Base-by-base conservation (phyloP, 306 rosid genomes). In the Sechiopsis laciniata region DNA sequence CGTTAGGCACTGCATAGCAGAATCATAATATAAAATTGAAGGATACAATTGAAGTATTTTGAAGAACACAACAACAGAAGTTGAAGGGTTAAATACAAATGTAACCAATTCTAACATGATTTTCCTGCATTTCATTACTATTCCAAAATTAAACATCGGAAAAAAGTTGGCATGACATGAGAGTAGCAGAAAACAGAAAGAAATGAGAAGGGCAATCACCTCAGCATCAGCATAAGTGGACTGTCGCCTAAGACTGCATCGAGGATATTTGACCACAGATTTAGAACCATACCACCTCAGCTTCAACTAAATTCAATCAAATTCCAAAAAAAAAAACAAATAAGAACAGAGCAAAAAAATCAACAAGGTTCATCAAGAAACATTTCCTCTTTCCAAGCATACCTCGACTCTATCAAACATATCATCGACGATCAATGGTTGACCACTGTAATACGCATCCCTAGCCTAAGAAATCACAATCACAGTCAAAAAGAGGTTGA, bases 371-470 rank as follows among this genome's bases (percentile, higher is more conserved):
- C 16, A 14, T 4, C 22, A 2, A 20, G 55, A 73, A 73, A 3
- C 12, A 0, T 6, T 10, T 46, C 15, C 37, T 55, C 14, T 15
- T 24, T 0, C 8, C 60, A 37, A 17, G 17, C 29, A 26, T 51
- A 88, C 96, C 98, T 92, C 98, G 10, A 90, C 88, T 84, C 93
- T 88, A 62, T 90, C 96, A 78, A 90, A 90, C 96, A 92, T 92
- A 73, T 92, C 98, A 78, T 92, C 98, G 40, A 92, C 81, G n/a
- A 92, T 92, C 85, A 92, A 83, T 68, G 98, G 98, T 68, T 88
- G 69, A 8, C 97, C 97, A 40, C 95, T 88, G 82, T 92, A 92
- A 80, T 92, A 92, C 7, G 96, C 87, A 82, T 88, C 96, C 75
- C 92, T 83, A 32, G 97, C 96, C 97, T 92, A 70, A 37, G 57